Evolutionary conservation across 495 filamentous ascomycete species (phyloP).

Genomic region (Monascus purpureus): DNA sequence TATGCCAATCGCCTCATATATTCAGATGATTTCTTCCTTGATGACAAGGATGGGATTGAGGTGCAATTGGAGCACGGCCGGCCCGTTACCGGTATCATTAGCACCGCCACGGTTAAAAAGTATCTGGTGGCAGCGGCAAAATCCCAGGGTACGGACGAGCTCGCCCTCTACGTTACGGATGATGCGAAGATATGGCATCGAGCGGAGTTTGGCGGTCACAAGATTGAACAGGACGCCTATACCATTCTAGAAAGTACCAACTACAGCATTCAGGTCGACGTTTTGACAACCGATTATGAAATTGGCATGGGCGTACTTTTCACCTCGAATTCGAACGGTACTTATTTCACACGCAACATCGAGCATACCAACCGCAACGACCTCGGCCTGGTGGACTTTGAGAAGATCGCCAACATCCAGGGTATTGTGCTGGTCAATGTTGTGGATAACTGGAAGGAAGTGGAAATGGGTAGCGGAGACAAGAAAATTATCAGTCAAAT

Average conservation of each 20-base stretch:
- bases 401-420: slow-evolving; percentile 78
- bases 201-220: slow-evolving; percentile 76
- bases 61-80: slow-evolving; percentile 58
- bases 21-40: slow-evolving; percentile 63
- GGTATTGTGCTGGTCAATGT: slow-evolving; percentile 83
- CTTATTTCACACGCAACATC: slow-evolving; percentile 81
- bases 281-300: slow-evolving; percentile 49
- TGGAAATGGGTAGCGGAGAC: slow-evolving; percentile 35
- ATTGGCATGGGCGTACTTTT: slow-evolving; percentile 73
- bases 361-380: slow-evolving; percentile 76
- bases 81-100: slow-evolving; percentile 59
- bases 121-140: slow-evolving; percentile 74
- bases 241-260: slow-evolving; percentile 90
- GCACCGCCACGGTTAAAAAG: slow-evolving; percentile 65
- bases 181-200: slow-evolving; percentile 78
- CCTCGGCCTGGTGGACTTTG: slow-evolving; percentile 72
- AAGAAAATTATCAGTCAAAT: slow-evolving; percentile 61
- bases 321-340: slow-evolving; percentile 91
- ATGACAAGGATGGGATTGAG: slow-evolving; percentile 42
- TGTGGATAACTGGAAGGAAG: slow-evolving; percentile 72
- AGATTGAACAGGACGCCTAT: slow-evolving; percentile 73
- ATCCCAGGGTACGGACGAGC: slow-evolving; percentile 67
- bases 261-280: slow-evolving; percentile 94
- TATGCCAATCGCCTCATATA: slow-evolving; percentile 61
- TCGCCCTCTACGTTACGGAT: slow-evolving; percentile 72